These are phyloP conservation scores for Pisolithus albus DNA, from an alignment of 768 basidiomycete species.

Conservation along the genomic window DNA sequence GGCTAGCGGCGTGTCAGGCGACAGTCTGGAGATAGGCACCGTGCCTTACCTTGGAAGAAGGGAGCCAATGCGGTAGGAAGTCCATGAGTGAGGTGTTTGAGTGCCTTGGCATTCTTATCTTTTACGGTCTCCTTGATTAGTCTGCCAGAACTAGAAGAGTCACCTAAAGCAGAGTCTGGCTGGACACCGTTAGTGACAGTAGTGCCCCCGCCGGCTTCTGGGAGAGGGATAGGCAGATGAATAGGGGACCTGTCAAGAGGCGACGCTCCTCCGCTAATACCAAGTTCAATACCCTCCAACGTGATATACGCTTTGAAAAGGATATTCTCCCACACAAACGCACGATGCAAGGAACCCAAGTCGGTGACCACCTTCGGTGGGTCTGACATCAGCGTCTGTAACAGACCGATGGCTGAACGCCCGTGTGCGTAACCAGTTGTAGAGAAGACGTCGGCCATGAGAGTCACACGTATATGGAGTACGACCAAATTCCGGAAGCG, in stretches of 20 bases:
- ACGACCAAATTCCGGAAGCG: constrained; percentile 68
- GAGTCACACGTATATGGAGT: constrained; percentile 70
- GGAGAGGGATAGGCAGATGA: constrained; percentile 36
- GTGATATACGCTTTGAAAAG: constrained; percentile 56
- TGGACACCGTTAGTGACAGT: constrained; percentile 26
- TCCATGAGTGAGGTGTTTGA: constrained; percentile 75
- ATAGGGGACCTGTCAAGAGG: constrained; percentile 45
- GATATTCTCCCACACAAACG: constrained; percentile 84
- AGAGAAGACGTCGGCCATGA: constrained; percentile 83
- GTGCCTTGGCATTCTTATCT: constrained; percentile 64
- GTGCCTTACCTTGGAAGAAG: constrained; percentile 73
- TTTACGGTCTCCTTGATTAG: constrained; percentile 36
- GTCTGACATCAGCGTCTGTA: constrained; percentile 66
- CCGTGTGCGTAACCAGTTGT: constrained; percentile 79
- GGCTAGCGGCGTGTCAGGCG: constrained; percentile 36
- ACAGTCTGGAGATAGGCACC: neutral
- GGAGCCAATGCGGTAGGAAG: constrained; percentile 70
- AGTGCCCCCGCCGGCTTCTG: constrained; percentile 29
- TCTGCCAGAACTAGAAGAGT: constrained; percentile 16
- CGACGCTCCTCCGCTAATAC: constrained; percentile 36
- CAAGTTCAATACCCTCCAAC: constrained; percentile 47
- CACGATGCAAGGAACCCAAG: constrained; percentile 75
- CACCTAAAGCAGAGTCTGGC: constrained; percentile 16
- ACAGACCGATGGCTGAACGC: constrained; percentile 63
- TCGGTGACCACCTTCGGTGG: constrained; percentile 59